Percentiles rank a stretch among this genome's conserved stretches.
These are phyloP conservation scores for Sedum album DNA, from an alignment of 164 flowering plant genomes.

Conservation along the genomic window DNA sequence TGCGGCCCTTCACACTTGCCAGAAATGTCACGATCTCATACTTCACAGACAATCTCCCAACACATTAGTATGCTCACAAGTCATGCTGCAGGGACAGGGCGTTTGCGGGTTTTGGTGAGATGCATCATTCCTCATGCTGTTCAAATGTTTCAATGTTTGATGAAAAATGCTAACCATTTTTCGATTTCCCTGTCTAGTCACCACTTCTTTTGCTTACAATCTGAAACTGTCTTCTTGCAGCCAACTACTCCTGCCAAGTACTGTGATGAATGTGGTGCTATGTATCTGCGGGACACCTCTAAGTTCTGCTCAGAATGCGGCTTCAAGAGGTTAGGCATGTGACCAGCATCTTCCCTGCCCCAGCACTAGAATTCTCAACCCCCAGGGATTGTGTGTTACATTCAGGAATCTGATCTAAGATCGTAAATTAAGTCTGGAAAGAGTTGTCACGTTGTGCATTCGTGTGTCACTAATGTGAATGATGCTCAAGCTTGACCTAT, in stretches of 20 bases:
- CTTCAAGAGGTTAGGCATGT: slow-evolving; percentile 72
- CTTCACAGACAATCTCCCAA: slow-evolving; percentile 51
- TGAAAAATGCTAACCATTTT: neutral
- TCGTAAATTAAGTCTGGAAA: neutral
- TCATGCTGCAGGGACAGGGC: slow-evolving; percentile 69
- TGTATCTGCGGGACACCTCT: slow-evolving; percentile 79
- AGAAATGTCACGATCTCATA: slow-evolving; percentile 54
- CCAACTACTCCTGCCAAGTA: slow-evolving; percentile 74
- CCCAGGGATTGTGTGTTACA: neutral
- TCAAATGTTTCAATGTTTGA: neutral
- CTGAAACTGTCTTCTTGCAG: slow-evolving; percentile 35
- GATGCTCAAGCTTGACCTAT: no score
- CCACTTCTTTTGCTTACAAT: neutral
- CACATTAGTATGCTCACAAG: slow-evolving; percentile 60
- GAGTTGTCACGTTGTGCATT: no score
- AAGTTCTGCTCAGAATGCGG: slow-evolving; percentile 97
- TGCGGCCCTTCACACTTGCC: slow-evolving; percentile 52
- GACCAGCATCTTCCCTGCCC: slow-evolving; percentile 13
- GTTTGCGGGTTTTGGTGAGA: slow-evolving; percentile 71
- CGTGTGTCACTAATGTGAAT: no score
- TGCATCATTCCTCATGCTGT: neutral
- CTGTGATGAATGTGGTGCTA: slow-evolving; percentile 91
- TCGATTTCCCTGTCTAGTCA: neutral
- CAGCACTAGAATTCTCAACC: neutral
- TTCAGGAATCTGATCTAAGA: neutral